Percentiles rank a stretch among this genome's conserved stretches.
Conservation (phyloP, 805 yeast genomes). For the Wickerhamomyces alni region DNA sequence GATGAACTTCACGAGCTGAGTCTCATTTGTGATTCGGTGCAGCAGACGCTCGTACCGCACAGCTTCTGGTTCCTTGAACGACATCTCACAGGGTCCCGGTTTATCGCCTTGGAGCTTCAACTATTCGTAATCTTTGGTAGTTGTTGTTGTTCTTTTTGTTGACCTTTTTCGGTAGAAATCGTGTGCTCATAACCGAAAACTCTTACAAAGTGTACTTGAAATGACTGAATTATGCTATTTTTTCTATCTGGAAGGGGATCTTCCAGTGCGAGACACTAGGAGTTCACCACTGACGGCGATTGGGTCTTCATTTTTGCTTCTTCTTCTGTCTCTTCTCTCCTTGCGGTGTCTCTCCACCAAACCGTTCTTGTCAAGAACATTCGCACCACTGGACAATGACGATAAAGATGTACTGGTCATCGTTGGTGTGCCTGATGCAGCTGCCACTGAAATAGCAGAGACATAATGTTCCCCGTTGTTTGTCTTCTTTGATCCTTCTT, state of each 20-base stretch:
- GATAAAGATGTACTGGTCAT: neutral
- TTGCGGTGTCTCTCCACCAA: conserved; percentile 31
- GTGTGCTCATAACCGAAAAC: too few species aligned
- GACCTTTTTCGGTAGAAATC: neutral
- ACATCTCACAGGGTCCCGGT: neutral
- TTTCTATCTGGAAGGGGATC: neutral
- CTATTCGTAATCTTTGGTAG: neutral
- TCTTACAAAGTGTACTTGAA: too few species aligned
- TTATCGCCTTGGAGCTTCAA: neutral
- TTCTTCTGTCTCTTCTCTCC: conserved; percentile 35
- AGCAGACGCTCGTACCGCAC: conserved; percentile 17
- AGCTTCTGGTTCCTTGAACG: conserved; percentile 4
- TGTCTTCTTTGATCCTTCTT: conserved; percentile 66
- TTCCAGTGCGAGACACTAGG: too few species aligned
- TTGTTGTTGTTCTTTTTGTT: neutral
- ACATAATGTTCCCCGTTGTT: neutral
- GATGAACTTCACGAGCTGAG: conserved; percentile 21
- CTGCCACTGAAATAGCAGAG: too few species aligned
- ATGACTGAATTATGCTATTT: neutral
- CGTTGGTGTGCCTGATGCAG: too few species aligned
- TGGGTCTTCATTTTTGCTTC: conserved; percentile 16
- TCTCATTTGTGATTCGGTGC: conserved; percentile 15
- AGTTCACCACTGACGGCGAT: neutral
- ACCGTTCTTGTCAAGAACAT: conserved; percentile 23
- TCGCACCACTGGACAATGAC: conserved; percentile 3